Evolutionary conservation across 805 yeast species (phyloP).

Genomic region (Candida nitratophila): DNA sequence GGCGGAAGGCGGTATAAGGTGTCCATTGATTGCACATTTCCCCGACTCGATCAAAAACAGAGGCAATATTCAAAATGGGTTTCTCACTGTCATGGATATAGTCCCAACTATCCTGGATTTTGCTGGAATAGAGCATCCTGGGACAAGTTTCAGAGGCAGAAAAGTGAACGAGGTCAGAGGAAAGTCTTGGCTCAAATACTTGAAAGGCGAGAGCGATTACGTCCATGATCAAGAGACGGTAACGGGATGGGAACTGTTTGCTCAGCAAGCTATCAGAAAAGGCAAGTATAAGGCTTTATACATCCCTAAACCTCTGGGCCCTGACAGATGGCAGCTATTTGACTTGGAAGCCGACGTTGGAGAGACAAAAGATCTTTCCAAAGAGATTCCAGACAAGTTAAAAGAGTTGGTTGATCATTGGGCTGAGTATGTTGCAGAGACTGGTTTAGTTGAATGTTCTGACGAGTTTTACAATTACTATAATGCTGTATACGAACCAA

Average conservation of each 20-base stretch:
- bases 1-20: constrained; percentile 35
- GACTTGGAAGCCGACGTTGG: constrained; percentile 33
- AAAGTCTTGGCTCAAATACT: constrained; percentile 34
- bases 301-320: constrained; percentile 42
- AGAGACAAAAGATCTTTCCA: constrained; percentile 40
- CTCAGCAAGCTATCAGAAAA: constrained; percentile 47
- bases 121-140: constrained; percentile 40
- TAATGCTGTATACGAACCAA: background rate
- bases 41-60: constrained; percentile 25
- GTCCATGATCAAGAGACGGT: constrained; percentile 37
- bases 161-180: constrained; percentile 40
- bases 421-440: constrained; percentile 45
- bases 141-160: constrained; percentile 32
- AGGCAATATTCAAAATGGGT: constrained; percentile 26
- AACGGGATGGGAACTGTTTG: constrained; percentile 53
- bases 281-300: constrained; percentile 42
- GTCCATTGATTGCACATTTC: constrained; percentile 43
- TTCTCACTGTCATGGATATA: constrained; percentile 54
- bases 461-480: constrained; percentile 4
- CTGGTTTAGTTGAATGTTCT: constrained; percentile 33
- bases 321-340: constrained; percentile 43
- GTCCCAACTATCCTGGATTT: constrained; percentile 48
- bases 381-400: constrained; percentile 28
- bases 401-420: constrained; percentile 38
- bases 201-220: constrained; percentile 20